phyloP scores from a whole-genome alignment of 371 early-diverging fungal species.

The Synchytrium microbalum region DNA sequence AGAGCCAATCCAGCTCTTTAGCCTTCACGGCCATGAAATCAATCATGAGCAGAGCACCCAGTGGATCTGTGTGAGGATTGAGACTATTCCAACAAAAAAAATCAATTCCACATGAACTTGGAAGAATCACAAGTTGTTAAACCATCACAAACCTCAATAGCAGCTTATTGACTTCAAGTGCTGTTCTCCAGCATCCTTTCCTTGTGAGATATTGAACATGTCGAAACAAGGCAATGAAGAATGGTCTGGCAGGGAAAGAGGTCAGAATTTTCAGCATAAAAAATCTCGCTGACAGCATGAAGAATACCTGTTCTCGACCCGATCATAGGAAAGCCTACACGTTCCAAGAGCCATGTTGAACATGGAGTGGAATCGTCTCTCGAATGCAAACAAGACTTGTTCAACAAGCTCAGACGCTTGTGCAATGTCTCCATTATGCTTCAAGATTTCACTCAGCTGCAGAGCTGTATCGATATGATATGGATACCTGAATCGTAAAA shows the following conservation, averaged over 20 bases:
- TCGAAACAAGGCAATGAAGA: slow-evolving; percentile 74
- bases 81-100: slow-evolving; percentile 36
- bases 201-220: slow-evolving; percentile 77
- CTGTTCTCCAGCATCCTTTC: slow-evolving; percentile 87
- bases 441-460: slow-evolving; percentile 75
- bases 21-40: slow-evolving; percentile 77
- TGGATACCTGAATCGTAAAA: slow-evolving; percentile 51
- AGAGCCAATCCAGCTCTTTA: slow-evolving; percentile 62
- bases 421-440: slow-evolving; percentile 68
- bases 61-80: slow-evolving; percentile 68
- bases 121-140: background rate
- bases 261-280: background rate
- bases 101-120: background rate
- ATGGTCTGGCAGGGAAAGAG: slow-evolving; percentile 28
- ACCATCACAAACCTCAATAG: slow-evolving; percentile 32
- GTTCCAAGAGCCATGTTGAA: slow-evolving; percentile 65
- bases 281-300: background rate
- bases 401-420: slow-evolving; percentile 76
- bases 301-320: slow-evolving; percentile 60
- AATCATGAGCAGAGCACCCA: slow-evolving; percentile 64
- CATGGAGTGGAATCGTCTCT: slow-evolving; percentile 68
- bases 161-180: slow-evolving; percentile 79
- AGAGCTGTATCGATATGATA: slow-evolving; percentile 79
- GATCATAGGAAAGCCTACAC: slow-evolving; percentile 58
- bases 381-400: slow-evolving; percentile 72